phyloP scores from a whole-genome alignment of 2,329 filamentous ascomycete genomes.

The Purpureocillium takamizusanense region DNA sequence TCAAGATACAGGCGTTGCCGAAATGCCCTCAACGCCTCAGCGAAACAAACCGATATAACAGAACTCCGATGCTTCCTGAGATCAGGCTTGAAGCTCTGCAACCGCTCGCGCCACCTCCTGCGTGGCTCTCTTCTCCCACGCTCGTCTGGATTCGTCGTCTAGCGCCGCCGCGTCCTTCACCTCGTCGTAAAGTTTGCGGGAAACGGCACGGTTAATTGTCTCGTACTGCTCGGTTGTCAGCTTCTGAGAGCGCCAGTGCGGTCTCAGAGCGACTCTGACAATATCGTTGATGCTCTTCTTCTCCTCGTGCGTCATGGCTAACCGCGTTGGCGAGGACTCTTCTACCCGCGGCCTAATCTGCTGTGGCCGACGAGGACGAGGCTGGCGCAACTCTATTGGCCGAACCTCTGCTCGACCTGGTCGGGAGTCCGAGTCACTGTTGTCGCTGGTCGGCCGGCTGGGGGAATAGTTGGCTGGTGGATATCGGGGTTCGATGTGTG shows the following conservation, averaged over 20 bases:
- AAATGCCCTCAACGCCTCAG: slow-evolving; percentile 20
- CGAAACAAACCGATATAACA: slow-evolving; percentile 14
- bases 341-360: slow-evolving; percentile 36
- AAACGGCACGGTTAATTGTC: slow-evolving; percentile 83
- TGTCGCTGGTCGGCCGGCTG: slow-evolving; percentile 34
- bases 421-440: slow-evolving; percentile 35
- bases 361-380: slow-evolving; percentile 38
- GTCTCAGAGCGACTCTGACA: slow-evolving; percentile 73
- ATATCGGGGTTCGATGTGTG: slow-evolving; percentile 63
- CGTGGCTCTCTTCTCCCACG: slow-evolving; percentile 68
- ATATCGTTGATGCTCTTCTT: slow-evolving; percentile 87
- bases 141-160: slow-evolving; percentile 55
- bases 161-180: slow-evolving; percentile 46
- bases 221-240: slow-evolving; percentile 87
- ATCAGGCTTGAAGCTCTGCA: slow-evolving; percentile 41
- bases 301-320: slow-evolving; percentile 62
- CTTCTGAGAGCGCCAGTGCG: slow-evolving; percentile 70
- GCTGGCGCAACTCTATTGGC: slow-evolving; percentile 41
- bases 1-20: slow-evolving; percentile 19
- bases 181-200: slow-evolving; percentile 75
- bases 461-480: slow-evolving; percentile 69
- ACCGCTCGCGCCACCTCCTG: slow-evolving; percentile 74
- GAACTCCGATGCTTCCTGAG: slow-evolving; percentile 14
- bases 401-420: slow-evolving; percentile 14
- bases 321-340: slow-evolving; percentile 60